Evolutionary conservation across 805 yeast species (phyloP).

Genomic region (Ogataea pini): DNA sequence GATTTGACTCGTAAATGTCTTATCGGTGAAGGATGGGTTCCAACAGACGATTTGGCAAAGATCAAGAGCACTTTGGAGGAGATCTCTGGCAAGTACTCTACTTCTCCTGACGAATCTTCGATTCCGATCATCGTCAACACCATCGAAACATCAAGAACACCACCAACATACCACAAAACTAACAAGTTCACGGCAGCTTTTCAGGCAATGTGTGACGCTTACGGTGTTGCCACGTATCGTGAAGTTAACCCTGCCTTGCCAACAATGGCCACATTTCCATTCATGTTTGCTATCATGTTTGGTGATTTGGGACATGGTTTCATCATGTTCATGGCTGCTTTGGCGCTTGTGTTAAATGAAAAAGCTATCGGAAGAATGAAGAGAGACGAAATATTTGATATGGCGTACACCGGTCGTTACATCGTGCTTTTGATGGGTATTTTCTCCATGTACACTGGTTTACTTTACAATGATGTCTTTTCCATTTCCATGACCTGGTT

Average conservation of each 20-base stretch:
- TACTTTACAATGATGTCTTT: conserved; percentile 90
- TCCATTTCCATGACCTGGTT: conserved; percentile 89
- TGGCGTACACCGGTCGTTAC: conserved; percentile 94
- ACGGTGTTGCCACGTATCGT: conserved; percentile 89
- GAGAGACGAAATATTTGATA: conserved; percentile 92
- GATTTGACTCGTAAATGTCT: conserved; percentile 66
- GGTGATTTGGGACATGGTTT: conserved; percentile 98
- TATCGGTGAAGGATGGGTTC: conserved; percentile 78
- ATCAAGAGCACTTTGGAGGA: conserved; percentile 48
- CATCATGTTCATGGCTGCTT: conserved; percentile 73
- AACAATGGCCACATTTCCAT: conserved; percentile 93
- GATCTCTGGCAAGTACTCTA: conserved; percentile 33
- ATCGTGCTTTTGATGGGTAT: conserved; percentile 88
- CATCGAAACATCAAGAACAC: conserved; percentile 76
- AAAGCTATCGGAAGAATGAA: conserved; percentile 63
- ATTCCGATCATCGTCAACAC: conserved; percentile 45
- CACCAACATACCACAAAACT: conserved; percentile 94
- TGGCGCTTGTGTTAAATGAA: conserved; percentile 72
- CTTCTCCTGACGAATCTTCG: conserved; percentile 22
- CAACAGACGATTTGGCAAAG: conserved; percentile 49
- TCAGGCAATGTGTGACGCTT: conserved; percentile 92
- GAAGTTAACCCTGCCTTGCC: conserved; percentile 97
- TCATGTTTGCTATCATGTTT: conserved; percentile 98
- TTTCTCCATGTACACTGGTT: conserved; percentile 94
- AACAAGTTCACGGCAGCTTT: conserved; percentile 92